Evolutionary conservation across 225 moss, liverwort and hornwort genomes (phyloP), one percentile per base, ranked within the genome.

Genomic region (Bryoerythrophyllum caledonicum): DNA sequence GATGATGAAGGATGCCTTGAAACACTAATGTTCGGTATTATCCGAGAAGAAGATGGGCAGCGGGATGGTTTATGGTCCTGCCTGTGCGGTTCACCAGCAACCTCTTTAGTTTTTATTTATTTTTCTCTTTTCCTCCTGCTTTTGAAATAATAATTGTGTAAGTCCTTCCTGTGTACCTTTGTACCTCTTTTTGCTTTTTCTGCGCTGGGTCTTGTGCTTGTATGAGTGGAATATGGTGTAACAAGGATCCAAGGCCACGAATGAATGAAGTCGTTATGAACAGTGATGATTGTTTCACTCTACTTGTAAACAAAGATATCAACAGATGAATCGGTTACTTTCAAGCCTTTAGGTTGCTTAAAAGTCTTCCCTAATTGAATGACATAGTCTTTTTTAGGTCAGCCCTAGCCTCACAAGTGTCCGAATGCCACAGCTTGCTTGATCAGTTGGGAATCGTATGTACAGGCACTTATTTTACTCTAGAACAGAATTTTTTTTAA

Each of bases 11-110:
- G 52, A 68, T 73, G 72, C 53, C 61, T 77, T 55, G 25, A 67
- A 80, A 80, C 74, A 64, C 54, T 59, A 28, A 48, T 54, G 23
- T 44, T 27, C 28, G 62, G 80, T 75, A 72, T 38, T 65, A 55
- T 78, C 24, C 64, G 72, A 77, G 35, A 77, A 72, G 46, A 77
- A 72, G 46, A 65, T 57, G 32, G 58, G 52, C 56, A 72, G 48
- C 48, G 40, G 32, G 72, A 78, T 63, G 58, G 63, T 65, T 19
- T 53, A 8, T 48, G 58, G 38, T 58, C 44, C 72, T 58, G 46
- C 46, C 72, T 65, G 30, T 17, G 61, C 52, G 61, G n/a, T 52
- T 70, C 61, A 70, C 61, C 69, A 51, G 51, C 43, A 66, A 57
- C 56, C 52, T 35, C 23, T 19, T 55, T 28, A 4, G 72, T 32